Evolutionary conservation across 169 alveolate genomes (phyloP), one percentile per base, ranked within the genome.

Genomic region (Babesia bovis): DNA sequence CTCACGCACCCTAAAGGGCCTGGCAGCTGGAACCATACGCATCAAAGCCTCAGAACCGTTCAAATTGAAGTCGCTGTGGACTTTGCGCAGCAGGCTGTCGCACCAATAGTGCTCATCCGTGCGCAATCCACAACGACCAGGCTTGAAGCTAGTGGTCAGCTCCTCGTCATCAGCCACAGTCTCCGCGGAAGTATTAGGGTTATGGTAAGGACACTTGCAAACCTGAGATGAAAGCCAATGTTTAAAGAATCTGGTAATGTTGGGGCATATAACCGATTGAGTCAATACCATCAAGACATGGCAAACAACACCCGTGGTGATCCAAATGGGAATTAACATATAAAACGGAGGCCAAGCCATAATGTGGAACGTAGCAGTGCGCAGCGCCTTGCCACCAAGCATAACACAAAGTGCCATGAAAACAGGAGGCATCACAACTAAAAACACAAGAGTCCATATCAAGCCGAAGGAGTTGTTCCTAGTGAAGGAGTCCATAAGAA

Each of bases 301-400:
- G 28, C 63, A 73, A 12, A 86, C 70, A 25, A 75, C 83, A 56
- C 88, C 73, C 2, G 84, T 74, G 32, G 81, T 72, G 26, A 82
- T 53, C 92, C 92, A 86, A 10, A 86, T 60, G 6, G 83, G 84
- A 19, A 86, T 35, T 0, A 86, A 69, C 19, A 86, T 38, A 68
- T 86, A 86, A 25, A 86, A 32, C 13, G 92, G 90, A 4, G 40
- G 55, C 87, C 89, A 75, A 33, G 70, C 30, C 52, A 71, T 57
- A n/a, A 84, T 60, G 52, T 86, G 92, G n/a, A 72, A 66, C 17
- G 85, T 66, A 21, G 83, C 81, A 36, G 60, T 79, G 25, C 84
- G 52, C 41, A 86, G 60, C 66, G 84, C 56, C 13, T 60, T 72
- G 59, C 84, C 81, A 38, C 89, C 84, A 19, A 70, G 44, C 56